Conservation (phyloP, 106 monocot genomes). For the Phalaenopsis equestris region DNA sequence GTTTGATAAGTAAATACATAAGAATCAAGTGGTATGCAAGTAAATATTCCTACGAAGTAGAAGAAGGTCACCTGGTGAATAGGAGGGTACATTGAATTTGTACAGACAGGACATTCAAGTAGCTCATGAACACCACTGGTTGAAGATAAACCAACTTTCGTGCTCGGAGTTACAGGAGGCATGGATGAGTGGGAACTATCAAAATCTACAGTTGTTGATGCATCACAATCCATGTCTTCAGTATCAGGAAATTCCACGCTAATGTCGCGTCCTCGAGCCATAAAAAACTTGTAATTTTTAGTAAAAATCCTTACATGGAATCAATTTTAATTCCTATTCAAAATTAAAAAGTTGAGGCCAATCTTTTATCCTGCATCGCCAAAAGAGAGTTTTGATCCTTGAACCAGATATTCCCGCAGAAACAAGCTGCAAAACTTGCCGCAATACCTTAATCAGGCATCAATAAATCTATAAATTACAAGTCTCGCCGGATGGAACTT, state of each 20-base stretch:
- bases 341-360: not conserved
- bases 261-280: not conserved
- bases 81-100: slow-evolving; percentile 7
- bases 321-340: not conserved
- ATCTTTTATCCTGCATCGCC: not conserved
- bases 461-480: not conserved
- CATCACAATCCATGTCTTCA: slow-evolving; percentile 14
- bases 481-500: not conserved
- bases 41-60: not conserved
- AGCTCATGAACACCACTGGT: slow-evolving; percentile 29
- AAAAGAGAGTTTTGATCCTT: not conserved
- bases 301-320: not conserved
- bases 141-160: slow-evolving; percentile 22
- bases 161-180: slow-evolving; percentile 6
- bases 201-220: slow-evolving; percentile 1
- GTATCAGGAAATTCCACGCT: slow-evolving; percentile 12
- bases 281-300: not conserved
- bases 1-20: too few relatives aligned
- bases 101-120: slow-evolving; percentile 7
- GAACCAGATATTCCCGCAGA: not conserved
- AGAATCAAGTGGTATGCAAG: too few relatives aligned
- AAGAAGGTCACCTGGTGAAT: slow-evolving; percentile 1
- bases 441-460: not conserved
- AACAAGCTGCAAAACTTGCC: not conserved
- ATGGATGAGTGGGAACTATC: slow-evolving; percentile 3